Conservation (phyloP, 179 eudicot species). For the Corrigiola litoralis region DNA sequence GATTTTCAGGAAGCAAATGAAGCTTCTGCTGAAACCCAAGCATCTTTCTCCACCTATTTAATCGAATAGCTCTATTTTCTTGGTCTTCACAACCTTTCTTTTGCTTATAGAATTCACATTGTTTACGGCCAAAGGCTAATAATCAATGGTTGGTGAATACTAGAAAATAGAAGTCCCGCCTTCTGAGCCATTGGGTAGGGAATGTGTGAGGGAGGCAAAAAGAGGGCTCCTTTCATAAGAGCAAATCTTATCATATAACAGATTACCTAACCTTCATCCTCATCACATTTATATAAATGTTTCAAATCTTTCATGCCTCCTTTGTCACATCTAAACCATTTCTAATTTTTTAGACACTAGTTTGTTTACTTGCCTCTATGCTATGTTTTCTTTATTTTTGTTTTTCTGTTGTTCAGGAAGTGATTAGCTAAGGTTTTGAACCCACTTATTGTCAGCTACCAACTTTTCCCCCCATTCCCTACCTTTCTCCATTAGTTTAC, state of each 20-base stretch:
- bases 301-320: slow-evolving; percentile 31
- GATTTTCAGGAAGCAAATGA: slow-evolving; percentile 19
- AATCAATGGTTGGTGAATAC: slow-evolving; percentile 9
- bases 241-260: slow-evolving; percentile 24
- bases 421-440: slow-evolving; percentile 44
- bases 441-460: slow-evolving; percentile 39
- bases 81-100: slow-evolving; percentile 37
- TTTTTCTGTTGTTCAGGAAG: slow-evolving; percentile 34
- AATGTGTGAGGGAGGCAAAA: slow-evolving; percentile 54
- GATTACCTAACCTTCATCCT: slow-evolving; percentile 69
- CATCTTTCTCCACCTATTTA: slow-evolving; percentile 25
- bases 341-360: slow-evolving; percentile 33
- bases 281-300: slow-evolving; percentile 34
- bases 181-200: slow-evolving; percentile 47
- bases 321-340: slow-evolving; percentile 43
- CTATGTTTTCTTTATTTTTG: slow-evolving; percentile 21
- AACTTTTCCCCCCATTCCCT: slow-evolving; percentile 17
- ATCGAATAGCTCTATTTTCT: slow-evolving; percentile 26
- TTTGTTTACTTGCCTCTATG: slow-evolving; percentile 46
- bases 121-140: slow-evolving; percentile 13
- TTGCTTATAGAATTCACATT: slow-evolving; percentile 18
- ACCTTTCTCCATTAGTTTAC: slow-evolving; percentile 27
- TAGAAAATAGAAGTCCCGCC: slow-evolving; percentile 34
- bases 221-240: slow-evolving; percentile 62
- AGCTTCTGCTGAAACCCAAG: slow-evolving; percentile 20